phyloP scores from a whole-genome alignment of 1,139 yeast genomes.

The Saccharomycopsis hybrid region DNA sequence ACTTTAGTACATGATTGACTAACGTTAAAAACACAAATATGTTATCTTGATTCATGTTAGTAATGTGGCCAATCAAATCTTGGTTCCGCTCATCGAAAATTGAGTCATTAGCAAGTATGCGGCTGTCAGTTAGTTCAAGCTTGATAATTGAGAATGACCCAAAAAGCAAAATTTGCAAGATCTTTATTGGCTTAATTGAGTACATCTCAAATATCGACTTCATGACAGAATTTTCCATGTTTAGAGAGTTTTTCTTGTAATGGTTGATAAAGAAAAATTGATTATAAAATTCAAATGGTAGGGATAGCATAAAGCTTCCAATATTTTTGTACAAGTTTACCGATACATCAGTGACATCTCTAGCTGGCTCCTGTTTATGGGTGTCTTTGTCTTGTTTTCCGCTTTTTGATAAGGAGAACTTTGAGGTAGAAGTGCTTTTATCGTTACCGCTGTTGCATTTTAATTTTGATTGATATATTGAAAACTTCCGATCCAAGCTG shows the following conservation, averaged over 20 bases:
- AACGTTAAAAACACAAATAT: conserved; percentile 5
- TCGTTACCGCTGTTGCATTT: neutral
- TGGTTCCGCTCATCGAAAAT: no score
- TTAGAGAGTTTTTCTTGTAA: neutral
- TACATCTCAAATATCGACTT: conserved; percentile 5
- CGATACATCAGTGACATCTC: conserved; percentile 6
- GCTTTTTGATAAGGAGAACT: neutral
- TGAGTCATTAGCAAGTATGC: no score
- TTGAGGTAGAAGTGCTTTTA: neutral
- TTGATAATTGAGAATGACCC: conserved; percentile 7
- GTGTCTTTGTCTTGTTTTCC: neutral
- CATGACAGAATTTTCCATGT: neutral
- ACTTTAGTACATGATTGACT: conserved; percentile 11
- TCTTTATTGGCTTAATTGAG: conserved; percentile 10
- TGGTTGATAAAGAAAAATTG: conserved; percentile 6
- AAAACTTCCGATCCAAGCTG: conserved; percentile 10
- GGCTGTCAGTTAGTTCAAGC: neutral
- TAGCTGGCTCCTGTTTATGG: no score
- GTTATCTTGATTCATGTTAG: conserved; percentile 4
- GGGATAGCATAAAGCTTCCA: conserved; percentile 1
- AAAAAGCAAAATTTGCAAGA: conserved; percentile 10
- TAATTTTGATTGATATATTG: neutral
- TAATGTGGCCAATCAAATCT: conserved; percentile 2
- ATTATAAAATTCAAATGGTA: conserved; percentile 11
- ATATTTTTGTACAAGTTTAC: conserved; percentile 4